Base-by-base conservation (phyloP, 2,329 filamentous ascomycete genomes). In the Chalara sp. region DNA sequence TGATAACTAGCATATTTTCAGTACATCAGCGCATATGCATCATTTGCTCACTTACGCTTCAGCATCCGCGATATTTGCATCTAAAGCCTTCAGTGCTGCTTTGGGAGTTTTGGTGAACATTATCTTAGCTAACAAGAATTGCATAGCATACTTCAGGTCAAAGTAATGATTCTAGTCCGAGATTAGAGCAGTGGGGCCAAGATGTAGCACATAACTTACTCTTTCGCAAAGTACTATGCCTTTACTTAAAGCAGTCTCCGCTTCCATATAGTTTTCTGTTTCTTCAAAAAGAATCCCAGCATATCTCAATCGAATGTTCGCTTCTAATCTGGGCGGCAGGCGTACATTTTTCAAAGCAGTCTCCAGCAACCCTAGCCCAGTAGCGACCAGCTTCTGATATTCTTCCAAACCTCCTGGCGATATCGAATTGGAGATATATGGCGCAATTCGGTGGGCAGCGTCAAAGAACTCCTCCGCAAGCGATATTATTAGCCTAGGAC, bases 61-160 rank as follows among this genome's bases (percentile, higher is more conserved):
- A 32, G 83, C 82, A 60, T 89, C 83, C 0, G 76, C 71, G 44
- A 90, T 86, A 43, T 85, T 76, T 30, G 76, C 76, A 61, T 91
- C 87, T 12, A 89, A 70, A 0, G 83, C 77, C 56, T 86, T 90
- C 60, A 90, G 72, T 1, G 86, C 85, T 1, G 86, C 86, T 60
- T 86, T 87, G 48, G 79, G 80, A 56, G 81, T 89, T 41, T 81
- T 79, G 60, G 85, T 83, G 58, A 84, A 87, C 51, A 88, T 72
- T 1, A 87, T 77, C 58, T 86, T 84, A 46, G 84, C 76, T 52
- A 86, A 78, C 12, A 89, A 71, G 63, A 89, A 87, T 56, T 88
- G 80, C 76, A 89, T 88, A 55, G 81, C 81, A 66, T 89, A 89
- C 64, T 88, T 89, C 39, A 90, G 67, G 58, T 91, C 87, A 30